These are phyloP conservation scores for Cordyceps cateniannulata DNA, from an alignment of 2,329 filamentous ascomycete species.

Conservation along the genomic window DNA sequence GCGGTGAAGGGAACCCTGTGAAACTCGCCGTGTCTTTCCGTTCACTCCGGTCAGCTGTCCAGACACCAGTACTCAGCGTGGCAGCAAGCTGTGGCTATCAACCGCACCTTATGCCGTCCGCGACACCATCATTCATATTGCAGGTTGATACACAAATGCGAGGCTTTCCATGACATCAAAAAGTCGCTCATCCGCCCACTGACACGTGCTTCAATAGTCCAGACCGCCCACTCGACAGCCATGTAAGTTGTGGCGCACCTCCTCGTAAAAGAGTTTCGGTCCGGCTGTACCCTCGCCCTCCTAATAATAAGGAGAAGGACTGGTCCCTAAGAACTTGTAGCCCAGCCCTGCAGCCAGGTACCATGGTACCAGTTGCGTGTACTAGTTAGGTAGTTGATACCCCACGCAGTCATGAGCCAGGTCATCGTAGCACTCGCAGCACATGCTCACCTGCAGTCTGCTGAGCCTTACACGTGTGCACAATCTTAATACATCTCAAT, in stretches of 20 bases:
- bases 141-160: background rate
- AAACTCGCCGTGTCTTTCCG: background rate
- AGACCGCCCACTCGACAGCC: background rate
- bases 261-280: slow-evolving; percentile 3
- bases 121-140: background rate
- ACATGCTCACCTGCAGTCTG: slow-evolving; percentile 1
- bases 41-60: background rate
- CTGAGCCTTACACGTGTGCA: slow-evolving; percentile 3
- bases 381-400: background rate
- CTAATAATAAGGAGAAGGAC: too few species aligned
- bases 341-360: background rate
- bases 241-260: background rate
- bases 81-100: background rate
- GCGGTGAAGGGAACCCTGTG: background rate
- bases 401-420: background rate
- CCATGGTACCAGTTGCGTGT: background rate
- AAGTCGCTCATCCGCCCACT: background rate
- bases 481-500: background rate
- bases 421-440: background rate
- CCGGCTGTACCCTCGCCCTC: background rate
- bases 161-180: background rate
- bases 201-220: background rate
- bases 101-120: background rate
- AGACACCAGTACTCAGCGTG: background rate
- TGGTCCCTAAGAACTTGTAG: background rate